Evolutionary conservation across 2,329 filamentous ascomycete species (phyloP), one percentile per base, ranked within the genome.

Genomic region (Rutstroemia sydowiana): DNA sequence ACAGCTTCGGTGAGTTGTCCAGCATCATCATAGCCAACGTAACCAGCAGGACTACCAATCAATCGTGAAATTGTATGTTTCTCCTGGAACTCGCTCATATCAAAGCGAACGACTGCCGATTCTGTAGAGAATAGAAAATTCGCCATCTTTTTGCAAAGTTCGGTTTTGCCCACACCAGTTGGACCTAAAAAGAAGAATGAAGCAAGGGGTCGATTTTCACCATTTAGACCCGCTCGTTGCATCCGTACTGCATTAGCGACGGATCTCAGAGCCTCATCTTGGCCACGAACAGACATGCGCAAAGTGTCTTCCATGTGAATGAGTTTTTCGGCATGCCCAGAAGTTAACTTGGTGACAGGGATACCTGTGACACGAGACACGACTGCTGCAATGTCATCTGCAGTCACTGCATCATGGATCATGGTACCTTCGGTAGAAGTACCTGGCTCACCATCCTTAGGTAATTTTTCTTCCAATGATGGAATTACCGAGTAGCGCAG

Each of bases 141-240:
- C 1, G 93, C 93, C 61, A 98, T 84, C 67, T 95, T 92, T 75
- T 97, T 97, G 76, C 91, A 95, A 1, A 97, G 81, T 66, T 97
- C 91, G 3, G 93, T 98, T 74, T 97, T 98, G 52, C 93, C 93
- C 16, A 96, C 92, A 65, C 93, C 93, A 0, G 93, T 97, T 5
- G 93, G 93, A 0, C 93, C 93, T 3, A 97, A 78, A 78, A 97
- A 96, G 85, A 97, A 96, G 73, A 97, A 96, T 0, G 87, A 95
- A 0, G 92, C 93, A 5, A 95, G 76, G 0, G 93, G 93, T 0
- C 90, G 79, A 68, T 96, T 95, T 63, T 96, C 89, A 31, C 90
- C 90, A 54, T 87, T 95, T 8, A 97, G 75, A 1, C 93, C 93
- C 8, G 93, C 93, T 58, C 93, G 81, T 69, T 97, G 93, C 75